A percentile compares a stretch with the other conserved stretches of the same genome.
Conservation (phyloP, 345 rosid genomes). For the Hypericum androsaemum region DNA sequence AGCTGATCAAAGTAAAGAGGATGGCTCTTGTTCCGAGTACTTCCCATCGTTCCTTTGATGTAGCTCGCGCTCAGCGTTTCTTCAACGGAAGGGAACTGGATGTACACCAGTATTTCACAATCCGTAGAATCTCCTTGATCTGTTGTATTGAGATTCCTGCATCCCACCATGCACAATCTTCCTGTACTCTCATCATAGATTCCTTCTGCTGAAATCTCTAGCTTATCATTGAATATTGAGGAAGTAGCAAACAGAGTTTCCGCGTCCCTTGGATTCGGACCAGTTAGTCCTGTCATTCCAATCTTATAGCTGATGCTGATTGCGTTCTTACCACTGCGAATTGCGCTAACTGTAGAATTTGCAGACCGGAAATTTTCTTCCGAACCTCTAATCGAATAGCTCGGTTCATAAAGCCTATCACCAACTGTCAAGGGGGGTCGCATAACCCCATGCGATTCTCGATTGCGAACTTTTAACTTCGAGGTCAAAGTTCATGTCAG, state of each 20-base stretch:
- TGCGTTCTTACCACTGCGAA: conserved; percentile 23
- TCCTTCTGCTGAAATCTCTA: conserved; percentile 71
- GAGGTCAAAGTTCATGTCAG: conserved; percentile 64
- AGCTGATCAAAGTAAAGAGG: conserved; percentile 10
- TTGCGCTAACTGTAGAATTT: too few species aligned
- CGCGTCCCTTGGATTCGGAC: conserved; percentile 16
- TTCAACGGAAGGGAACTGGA: conserved; percentile 7
- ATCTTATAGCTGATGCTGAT: conserved; percentile 61
- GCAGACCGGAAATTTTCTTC: too few species aligned
- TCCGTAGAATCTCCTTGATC: background rate
- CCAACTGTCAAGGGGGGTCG: conserved; percentile 67
- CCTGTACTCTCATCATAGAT: conserved; percentile 50
- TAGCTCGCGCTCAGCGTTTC: background rate
- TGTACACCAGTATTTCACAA: conserved; percentile 8
- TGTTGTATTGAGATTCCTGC: background rate
- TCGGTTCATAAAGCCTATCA: conserved; percentile 23
- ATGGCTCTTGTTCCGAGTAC: conserved; percentile 3
- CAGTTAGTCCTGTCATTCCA: conserved; percentile 19
- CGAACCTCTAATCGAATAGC: too few species aligned
- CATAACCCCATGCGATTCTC: conserved; percentile 33
- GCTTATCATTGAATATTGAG: conserved; percentile 17
- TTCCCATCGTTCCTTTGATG: conserved; percentile 9
- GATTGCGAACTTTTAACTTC: conserved; percentile 34
- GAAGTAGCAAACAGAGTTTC: too few species aligned
- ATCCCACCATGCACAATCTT: conserved; percentile 72